Evolutionary conservation across 192 early-diverging fungal species (phyloP).

Genomic region (Powellomyces hirtus): DNA sequence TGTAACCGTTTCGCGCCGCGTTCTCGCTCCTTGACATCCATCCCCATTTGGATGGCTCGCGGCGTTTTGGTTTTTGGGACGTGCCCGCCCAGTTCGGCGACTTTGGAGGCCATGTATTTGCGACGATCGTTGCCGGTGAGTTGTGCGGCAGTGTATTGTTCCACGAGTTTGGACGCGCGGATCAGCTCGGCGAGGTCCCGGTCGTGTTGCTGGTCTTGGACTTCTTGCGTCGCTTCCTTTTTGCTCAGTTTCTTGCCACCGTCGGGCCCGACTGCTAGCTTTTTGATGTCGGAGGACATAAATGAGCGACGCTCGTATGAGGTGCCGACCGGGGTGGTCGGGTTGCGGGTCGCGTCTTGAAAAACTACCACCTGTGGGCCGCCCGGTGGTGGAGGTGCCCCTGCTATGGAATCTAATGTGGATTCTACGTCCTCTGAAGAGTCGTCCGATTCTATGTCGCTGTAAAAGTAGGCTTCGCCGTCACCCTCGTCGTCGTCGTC

Average conservation of each 20-base stretch:
- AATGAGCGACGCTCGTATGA: constrained; percentile 8
- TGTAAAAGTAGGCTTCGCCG: constrained; percentile 1
- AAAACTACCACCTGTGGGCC: constrained; percentile 19
- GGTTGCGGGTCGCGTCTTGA: background rate
- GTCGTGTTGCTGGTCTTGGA: constrained; percentile 45
- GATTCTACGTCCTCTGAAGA: background rate
- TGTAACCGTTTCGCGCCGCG: constrained; percentile 35
- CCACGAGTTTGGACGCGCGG: constrained; percentile 42
- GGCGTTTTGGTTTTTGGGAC: constrained; percentile 30
- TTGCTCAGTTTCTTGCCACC: background rate
- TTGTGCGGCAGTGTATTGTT: constrained; percentile 42
- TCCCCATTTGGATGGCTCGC: constrained; percentile 28
- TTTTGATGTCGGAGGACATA: constrained; percentile 18
- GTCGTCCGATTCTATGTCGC: background rate
- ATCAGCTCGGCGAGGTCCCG: constrained; percentile 48
- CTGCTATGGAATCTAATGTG: no score
- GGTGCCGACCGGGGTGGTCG: background rate
- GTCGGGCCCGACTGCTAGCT: background rate
- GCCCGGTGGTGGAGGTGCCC: no score
- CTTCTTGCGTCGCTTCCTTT: constrained; percentile 26
- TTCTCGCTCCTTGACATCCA: constrained; percentile 28
- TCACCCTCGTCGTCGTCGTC: constrained; percentile 19
- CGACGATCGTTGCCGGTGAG: constrained; percentile 46
- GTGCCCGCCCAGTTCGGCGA: constrained; percentile 45
- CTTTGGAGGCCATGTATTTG: constrained; percentile 28